Percentiles rank a stretch among this genome's conserved stretches.
Conservation (phyloP, 129 eudicot species). For the Artemisia annua region DNA sequence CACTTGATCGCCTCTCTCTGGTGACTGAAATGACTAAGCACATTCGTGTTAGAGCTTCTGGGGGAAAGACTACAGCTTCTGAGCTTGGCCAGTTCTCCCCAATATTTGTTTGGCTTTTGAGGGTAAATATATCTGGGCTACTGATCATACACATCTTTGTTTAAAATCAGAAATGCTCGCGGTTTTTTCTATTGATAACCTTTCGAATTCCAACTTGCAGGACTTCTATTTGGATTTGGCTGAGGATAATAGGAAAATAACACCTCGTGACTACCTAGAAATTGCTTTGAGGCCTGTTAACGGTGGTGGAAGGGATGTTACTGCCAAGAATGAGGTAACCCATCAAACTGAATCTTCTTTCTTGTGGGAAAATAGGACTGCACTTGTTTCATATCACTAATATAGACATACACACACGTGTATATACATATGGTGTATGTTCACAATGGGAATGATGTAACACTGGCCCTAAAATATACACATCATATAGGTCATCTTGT, state of each 20-base stretch:
- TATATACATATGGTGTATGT: background rate
- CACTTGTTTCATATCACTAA: too few relatives aligned
- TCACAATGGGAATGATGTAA: slow-evolving; percentile 9
- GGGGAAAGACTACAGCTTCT: slow-evolving; percentile 81
- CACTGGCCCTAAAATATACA: background rate
- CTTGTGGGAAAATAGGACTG: background rate
- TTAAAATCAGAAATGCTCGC: slow-evolving; percentile 11
- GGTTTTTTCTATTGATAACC: background rate
- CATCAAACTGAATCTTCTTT: slow-evolving; percentile 20
- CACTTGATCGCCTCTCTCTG: slow-evolving; percentile 97
- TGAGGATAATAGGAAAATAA: slow-evolving; percentile 86
- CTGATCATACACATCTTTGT: slow-evolving; percentile 6
- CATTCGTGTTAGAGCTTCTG: slow-evolving; percentile 95
- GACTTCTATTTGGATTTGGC: slow-evolving; percentile 88
- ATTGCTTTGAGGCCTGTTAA: slow-evolving; percentile 81
- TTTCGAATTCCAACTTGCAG: slow-evolving; percentile 38
- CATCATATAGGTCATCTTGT: slow-evolving; percentile 8
- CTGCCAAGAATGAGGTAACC: slow-evolving; percentile 90
- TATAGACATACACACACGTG: too few relatives aligned
- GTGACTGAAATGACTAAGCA: slow-evolving; percentile 99
- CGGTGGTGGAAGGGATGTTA: slow-evolving; percentile 77
- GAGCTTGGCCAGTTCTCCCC: slow-evolving; percentile 99
- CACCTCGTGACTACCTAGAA: slow-evolving; percentile 98
- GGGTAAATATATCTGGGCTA: slow-evolving; percentile 54
- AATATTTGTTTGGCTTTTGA: slow-evolving; percentile 97